Evolutionary conservation across 2,329 filamentous ascomycete species (phyloP).

Genomic region (Fusarium brevicatenulatum): DNA sequence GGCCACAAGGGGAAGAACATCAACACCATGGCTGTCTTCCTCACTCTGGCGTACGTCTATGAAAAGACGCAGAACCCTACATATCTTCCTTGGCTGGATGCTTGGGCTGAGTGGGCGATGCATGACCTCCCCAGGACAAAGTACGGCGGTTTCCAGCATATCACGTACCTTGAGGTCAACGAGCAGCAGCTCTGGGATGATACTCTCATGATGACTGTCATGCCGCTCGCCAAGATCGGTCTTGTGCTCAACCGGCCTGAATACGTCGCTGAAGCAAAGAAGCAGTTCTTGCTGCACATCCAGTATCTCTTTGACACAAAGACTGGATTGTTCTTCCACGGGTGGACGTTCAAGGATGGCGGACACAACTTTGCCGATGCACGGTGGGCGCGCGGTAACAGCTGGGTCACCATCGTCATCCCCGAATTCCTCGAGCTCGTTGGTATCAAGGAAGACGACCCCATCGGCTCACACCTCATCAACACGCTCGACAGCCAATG

Average conservation of each 20-base stretch:
- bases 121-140: constrained; percentile 77
- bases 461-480: constrained; percentile 67
- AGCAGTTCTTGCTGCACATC: constrained; percentile 80
- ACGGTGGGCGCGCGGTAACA: constrained; percentile 70
- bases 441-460: constrained; percentile 69
- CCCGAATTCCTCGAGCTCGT: constrained; percentile 82
- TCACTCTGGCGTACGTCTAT: constrained; percentile 81
- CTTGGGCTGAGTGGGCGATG: constrained; percentile 86
- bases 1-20: constrained; percentile 85
- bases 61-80: constrained; percentile 75
- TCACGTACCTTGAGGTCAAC: constrained; percentile 77
- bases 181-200: constrained; percentile 85
- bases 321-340: constrained; percentile 82
- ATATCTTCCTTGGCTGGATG: constrained; percentile 81
- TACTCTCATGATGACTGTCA: constrained; percentile 87
- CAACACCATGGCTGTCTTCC: constrained; percentile 84
- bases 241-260: constrained; percentile 73
- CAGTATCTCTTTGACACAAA: constrained; percentile 80
- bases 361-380: constrained; percentile 71
- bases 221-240: constrained; percentile 84
- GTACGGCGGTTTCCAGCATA: constrained; percentile 78
- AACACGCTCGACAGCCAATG: constrained; percentile 76
- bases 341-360: constrained; percentile 79
- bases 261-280: constrained; percentile 81
- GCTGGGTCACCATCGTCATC: constrained; percentile 85